A percentile compares a stretch with the other conserved stretches of the same genome.
These are phyloP conservation scores for Verticillium dahliae DNA, from an alignment of 2,329 filamentous ascomycete species.

Conservation along the genomic window DNA sequence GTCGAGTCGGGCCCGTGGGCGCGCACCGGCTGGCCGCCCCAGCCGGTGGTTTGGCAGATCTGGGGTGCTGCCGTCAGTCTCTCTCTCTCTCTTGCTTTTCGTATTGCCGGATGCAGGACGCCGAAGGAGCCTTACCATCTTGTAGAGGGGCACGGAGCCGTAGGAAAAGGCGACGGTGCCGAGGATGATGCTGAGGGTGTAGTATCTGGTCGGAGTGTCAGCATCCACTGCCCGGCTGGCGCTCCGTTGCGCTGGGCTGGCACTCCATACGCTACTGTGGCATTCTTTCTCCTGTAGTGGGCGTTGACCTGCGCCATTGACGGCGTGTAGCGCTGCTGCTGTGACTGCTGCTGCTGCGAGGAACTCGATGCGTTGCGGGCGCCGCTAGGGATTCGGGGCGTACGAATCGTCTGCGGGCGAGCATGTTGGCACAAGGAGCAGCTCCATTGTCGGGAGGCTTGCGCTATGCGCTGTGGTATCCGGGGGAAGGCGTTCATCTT, in stretches of 20 bases:
- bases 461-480: conserved; percentile 23
- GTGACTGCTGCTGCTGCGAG: conserved; percentile 19
- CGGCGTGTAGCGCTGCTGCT: conserved; percentile 18
- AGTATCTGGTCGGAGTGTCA: conserved; percentile 47
- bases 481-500: conserved; percentile 33
- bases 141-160: conserved; percentile 79
- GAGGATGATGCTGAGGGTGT: conserved; percentile 69
- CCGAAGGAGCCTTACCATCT: conserved; percentile 54
- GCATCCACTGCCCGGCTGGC: conserved; percentile 2
- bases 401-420: conserved; percentile 17
- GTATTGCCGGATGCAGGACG: conserved; percentile 4
- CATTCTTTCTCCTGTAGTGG: conserved; percentile 61
- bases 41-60: conserved; percentile 83
- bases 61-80: conserved; percentile 21
- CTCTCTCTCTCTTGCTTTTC: not conserved
- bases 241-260: not conserved
- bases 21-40: conserved; percentile 87
- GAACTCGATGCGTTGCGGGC: conserved; percentile 24
- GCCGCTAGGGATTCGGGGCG: conserved; percentile 2
- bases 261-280: conserved; percentile 42
- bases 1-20: conserved; percentile 54
- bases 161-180: conserved; percentile 77
- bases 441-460: conserved; percentile 22
- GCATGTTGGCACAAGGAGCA: conserved; percentile 30
- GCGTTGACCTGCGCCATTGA: conserved; percentile 58